phyloP scores from a whole-genome alignment of 352 stramenopile species.

The Phytophthora pisi region DNA sequence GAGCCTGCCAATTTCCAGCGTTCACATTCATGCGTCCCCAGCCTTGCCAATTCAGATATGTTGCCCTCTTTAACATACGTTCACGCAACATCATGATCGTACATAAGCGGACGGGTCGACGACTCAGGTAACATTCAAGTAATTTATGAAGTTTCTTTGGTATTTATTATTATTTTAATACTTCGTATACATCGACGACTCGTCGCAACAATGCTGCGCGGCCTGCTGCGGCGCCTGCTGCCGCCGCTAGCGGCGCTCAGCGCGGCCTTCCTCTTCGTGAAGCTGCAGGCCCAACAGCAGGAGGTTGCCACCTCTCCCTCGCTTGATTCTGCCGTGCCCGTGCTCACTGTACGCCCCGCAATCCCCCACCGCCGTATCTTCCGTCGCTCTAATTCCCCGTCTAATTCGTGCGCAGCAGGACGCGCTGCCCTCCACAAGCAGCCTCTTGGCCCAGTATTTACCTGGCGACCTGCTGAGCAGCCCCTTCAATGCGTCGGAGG shows the following conservation, averaged over 20 bases:
- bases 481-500: slow-evolving; percentile 26
- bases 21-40: too few relatives aligned
- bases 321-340: slow-evolving; percentile 15
- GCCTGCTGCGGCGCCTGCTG: slow-evolving; percentile 19
- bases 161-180: too few relatives aligned
- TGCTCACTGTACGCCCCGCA: slow-evolving; percentile 19
- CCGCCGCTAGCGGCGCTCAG: slow-evolving; percentile 11
- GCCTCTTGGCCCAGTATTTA: slow-evolving; percentile 24
- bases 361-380: neutral
- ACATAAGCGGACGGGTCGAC: too few relatives aligned
- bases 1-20: too few relatives aligned
- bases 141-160: too few relatives aligned
- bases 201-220: slow-evolving; percentile 22
- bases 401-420: slow-evolving; percentile 18
- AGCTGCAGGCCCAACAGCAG: slow-evolving; percentile 14
- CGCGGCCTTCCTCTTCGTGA: slow-evolving; percentile 16
- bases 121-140: too few relatives aligned
- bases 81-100: too few relatives aligned
- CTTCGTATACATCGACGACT: slow-evolving; percentile 32
- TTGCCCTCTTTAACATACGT: too few relatives aligned
- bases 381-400: neutral
- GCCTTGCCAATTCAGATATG: too few relatives aligned
- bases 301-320: neutral
- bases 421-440: slow-evolving; percentile 10
- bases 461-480: slow-evolving; percentile 8